Evolutionary conservation across 768 basidiomycete genomes (phyloP).

Genomic region (Leccinum barrowsii): DNA sequence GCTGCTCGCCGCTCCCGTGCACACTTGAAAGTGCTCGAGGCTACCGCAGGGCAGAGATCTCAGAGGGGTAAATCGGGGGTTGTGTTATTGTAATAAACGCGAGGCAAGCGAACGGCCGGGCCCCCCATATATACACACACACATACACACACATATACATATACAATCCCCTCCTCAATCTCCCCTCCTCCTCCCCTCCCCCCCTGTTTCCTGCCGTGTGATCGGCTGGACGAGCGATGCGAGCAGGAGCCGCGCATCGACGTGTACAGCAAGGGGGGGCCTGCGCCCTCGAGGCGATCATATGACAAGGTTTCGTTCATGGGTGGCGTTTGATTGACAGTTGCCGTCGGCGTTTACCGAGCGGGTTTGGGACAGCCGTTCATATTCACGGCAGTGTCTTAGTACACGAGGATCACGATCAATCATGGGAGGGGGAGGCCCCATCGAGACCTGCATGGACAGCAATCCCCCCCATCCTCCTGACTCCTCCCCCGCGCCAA

Average conservation of each 20-base stretch:
- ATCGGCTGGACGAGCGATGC: conserved; percentile 4
- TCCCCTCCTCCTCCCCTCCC: not conserved
- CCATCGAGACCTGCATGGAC: not conserved
- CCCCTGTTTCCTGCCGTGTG: not conserved
- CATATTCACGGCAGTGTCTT: conserved; percentile 10
- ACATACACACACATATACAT: not conserved
- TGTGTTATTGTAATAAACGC: not conserved
- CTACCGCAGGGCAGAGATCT: not conserved
- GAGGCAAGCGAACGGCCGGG: not conserved
- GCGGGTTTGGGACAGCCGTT: not conserved
- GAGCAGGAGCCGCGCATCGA: not conserved
- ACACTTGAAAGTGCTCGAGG: not conserved
- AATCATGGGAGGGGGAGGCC: not conserved
- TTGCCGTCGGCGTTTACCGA: conserved; percentile 21
- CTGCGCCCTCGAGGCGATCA: conserved; percentile 18
- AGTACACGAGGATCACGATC: conserved; percentile 14
- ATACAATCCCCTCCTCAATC: not conserved
- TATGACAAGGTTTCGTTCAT: conserved; percentile 22
- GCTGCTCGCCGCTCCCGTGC: not conserved
- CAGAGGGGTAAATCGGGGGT: not conserved
- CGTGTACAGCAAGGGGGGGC: conserved; percentile 10
- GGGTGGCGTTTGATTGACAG: conserved; percentile 22
- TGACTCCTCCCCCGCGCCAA: not conserved
- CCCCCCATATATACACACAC: not conserved
- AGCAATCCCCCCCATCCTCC: not conserved